These are phyloP conservation scores for Suhomyces emberorum DNA, from an alignment of 805 yeast species.

Conservation along the genomic window DNA sequence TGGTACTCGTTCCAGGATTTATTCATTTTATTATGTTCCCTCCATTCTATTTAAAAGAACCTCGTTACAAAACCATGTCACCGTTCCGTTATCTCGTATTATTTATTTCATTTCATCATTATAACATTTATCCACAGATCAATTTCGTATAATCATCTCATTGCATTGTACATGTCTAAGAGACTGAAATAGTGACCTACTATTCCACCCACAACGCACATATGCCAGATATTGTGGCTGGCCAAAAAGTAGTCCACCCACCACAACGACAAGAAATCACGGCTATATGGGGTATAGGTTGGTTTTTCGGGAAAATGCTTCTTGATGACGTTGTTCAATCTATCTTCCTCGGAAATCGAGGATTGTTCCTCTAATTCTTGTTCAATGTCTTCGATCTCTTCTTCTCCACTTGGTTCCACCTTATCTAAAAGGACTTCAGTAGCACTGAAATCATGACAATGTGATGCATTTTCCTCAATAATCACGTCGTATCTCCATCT, in stretches of 20 bases:
- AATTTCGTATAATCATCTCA: conserved; percentile 1
- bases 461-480: conserved; percentile 41
- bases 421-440: conserved; percentile 32
- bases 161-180: conserved; percentile 61
- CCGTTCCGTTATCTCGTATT: too few species aligned
- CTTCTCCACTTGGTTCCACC: conserved; percentile 36
- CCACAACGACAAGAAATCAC: conserved; percentile 59
- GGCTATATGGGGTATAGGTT: conserved; percentile 29
- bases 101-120: too few species aligned
- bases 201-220: conserved; percentile 86
- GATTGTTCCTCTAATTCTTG: conserved; percentile 20
- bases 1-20: too few species aligned
- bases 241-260: conserved; percentile 76
- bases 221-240: conserved; percentile 93
- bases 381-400: conserved; percentile 32
- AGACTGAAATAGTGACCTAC: conserved; percentile 83
- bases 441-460: conserved; percentile 16
- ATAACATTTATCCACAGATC: too few species aligned
- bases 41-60: too few species aligned
- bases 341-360: conserved; percentile 10
- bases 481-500: conserved; percentile 73
- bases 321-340: conserved; percentile 27
- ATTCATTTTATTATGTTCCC: too few species aligned
- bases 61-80: too few species aligned
- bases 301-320: conserved; percentile 38